These are phyloP conservation scores for Zygotorulaspora chibaensis DNA, from an alignment of 805 yeast species.

Conservation along the genomic window DNA sequence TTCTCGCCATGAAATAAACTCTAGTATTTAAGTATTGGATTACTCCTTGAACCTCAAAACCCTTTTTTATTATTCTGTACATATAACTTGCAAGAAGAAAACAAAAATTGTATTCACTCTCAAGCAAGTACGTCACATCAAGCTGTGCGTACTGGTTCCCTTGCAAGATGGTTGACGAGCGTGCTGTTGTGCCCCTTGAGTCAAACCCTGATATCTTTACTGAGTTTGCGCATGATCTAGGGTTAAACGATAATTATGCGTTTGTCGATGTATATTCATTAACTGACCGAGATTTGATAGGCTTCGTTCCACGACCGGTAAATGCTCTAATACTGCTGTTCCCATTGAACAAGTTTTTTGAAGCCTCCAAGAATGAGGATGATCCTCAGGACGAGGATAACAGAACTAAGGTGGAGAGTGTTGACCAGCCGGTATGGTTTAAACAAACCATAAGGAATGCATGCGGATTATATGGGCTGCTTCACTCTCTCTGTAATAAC, in stretches of 20 bases:
- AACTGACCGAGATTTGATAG: conserved; percentile 75
- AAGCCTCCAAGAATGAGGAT: conserved; percentile 40
- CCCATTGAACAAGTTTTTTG: conserved; percentile 68
- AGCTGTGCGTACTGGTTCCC: conserved; percentile 5
- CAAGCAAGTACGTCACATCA: background rate
- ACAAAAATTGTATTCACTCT: background rate
- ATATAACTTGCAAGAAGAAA: conserved; percentile 14
- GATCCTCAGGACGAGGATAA: conserved; percentile 6
- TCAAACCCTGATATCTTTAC: conserved; percentile 85
- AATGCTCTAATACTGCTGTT: conserved; percentile 73
- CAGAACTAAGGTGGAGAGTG: conserved; percentile 9
- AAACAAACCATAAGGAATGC: conserved; percentile 83
- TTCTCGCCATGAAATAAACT: too few relatives aligned
- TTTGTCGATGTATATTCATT: conserved; percentile 83
- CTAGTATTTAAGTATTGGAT: background rate
- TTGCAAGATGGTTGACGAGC: conserved; percentile 7
- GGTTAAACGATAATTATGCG: conserved; percentile 53
- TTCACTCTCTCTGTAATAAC: conserved; percentile 54
- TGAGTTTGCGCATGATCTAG: conserved; percentile 60
- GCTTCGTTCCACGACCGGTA: conserved; percentile 78
- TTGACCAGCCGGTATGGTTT: conserved; percentile 54
- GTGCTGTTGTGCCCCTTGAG: conserved; percentile 77
- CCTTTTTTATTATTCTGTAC: too few relatives aligned
- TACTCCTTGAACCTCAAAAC: too few relatives aligned
- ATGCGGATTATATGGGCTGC: conserved; percentile 86